Evolutionary conservation across 805 yeast genomes (phyloP).

Genomic region (Kuraishia molischiana): DNA sequence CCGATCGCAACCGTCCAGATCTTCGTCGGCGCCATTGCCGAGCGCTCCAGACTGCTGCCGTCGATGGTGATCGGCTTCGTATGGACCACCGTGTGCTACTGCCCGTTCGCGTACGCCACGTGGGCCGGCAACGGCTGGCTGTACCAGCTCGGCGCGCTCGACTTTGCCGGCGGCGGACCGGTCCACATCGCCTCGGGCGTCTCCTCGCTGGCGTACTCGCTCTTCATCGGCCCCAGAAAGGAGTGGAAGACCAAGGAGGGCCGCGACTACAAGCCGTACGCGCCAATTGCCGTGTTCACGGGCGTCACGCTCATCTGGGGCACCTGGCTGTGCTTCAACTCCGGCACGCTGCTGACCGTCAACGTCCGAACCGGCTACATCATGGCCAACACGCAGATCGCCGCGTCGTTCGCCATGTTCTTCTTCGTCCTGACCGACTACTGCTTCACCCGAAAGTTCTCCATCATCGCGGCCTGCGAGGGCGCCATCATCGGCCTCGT

Average conservation of each 20-base stretch:
- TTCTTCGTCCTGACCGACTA: constrained; percentile 81
- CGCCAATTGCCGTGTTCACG: constrained; percentile 74
- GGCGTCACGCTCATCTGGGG: constrained; percentile 65
- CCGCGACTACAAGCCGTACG: constrained; percentile 76
- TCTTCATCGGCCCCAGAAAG: constrained; percentile 64
- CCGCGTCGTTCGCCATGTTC: constrained; percentile 75
- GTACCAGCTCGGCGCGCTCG: constrained; percentile 65
- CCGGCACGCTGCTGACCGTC: constrained; percentile 75
- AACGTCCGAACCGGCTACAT: constrained; percentile 70
- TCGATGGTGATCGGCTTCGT: constrained; percentile 64
- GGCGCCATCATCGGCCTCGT: constrained; percentile 89
- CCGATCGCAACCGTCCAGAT: constrained; percentile 75
- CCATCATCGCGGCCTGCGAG: constrained; percentile 87
- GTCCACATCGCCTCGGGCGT: constrained; percentile 83
- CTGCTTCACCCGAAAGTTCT: constrained; percentile 62
- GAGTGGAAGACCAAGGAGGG: constrained; percentile 28
- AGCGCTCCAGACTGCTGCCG: constrained; percentile 78
- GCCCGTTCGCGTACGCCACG: constrained; percentile 85
- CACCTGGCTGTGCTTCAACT: constrained; percentile 79
- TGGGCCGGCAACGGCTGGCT: constrained; percentile 94
- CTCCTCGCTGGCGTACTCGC: constrained; percentile 75
- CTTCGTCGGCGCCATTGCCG: constrained; percentile 78
- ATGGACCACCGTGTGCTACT: constrained; percentile 84
- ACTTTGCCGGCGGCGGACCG: constrained; percentile 93
- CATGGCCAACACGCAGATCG: constrained; percentile 70